Evolutionary conservation across 1,284 basidiomycete species (phyloP).

Genomic region (Microbotryum intermedium): DNA sequence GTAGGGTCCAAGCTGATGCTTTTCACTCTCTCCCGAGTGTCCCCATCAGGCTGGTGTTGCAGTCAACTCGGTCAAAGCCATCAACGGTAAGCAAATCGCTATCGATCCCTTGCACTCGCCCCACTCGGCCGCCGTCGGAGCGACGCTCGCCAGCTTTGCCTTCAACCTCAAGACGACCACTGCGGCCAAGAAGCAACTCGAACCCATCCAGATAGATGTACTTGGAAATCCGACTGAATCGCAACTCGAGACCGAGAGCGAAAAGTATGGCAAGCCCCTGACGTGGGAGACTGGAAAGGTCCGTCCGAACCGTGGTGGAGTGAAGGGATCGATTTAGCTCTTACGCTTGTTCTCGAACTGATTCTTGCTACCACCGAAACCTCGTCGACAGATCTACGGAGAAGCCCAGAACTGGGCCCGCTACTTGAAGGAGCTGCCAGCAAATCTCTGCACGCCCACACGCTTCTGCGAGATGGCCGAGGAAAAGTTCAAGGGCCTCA

Average conservation of each 20-base stretch:
- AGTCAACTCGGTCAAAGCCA: conserved; percentile 25
- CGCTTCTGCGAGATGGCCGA: conserved; percentile 61
- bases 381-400: conserved; percentile 48
- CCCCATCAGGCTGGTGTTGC: conserved; percentile 22
- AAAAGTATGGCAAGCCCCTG: conserved; percentile 21
- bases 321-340: too few species aligned
- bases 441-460: conserved; percentile 72
- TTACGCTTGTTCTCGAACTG: too few species aligned
- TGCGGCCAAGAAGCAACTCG: conserved; percentile 36
- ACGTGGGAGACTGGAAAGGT: conserved; percentile 61
- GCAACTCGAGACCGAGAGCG: conserved; percentile 20
- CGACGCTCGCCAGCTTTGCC: conserved; percentile 61
- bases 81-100: conserved; percentile 41
- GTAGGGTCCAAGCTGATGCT: not conserved
- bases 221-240: conserved; percentile 10
- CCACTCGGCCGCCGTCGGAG: conserved; percentile 68
- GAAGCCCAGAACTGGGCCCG: conserved; percentile 75
- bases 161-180: conserved; percentile 61
- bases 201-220: conserved; percentile 40
- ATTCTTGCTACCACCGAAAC: too few species aligned
- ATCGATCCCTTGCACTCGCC: conserved; percentile 58
- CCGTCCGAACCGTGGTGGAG: not conserved
- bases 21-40: not conserved
- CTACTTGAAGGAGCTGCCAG: conserved; percentile 72
- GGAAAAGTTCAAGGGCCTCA: conserved; percentile 57